Evolutionary conservation across 2,329 filamentous ascomycete species (phyloP).

Genomic region (Aquanectria penicillioides): DNA sequence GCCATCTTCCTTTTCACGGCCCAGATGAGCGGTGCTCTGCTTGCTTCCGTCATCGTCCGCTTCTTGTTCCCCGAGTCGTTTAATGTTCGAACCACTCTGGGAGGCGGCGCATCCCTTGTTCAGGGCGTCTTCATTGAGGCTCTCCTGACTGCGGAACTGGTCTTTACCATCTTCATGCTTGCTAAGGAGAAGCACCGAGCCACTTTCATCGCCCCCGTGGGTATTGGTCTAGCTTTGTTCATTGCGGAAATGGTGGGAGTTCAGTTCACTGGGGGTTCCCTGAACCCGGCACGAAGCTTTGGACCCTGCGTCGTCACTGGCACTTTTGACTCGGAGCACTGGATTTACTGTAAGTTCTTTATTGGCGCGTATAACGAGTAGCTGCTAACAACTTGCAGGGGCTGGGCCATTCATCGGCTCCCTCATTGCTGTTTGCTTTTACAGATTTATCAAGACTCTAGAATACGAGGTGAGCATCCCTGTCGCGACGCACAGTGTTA

Average conservation of each 20-base stretch:
- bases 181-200: constrained; percentile 60
- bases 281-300: constrained; percentile 59
- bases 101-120: constrained; percentile 50
- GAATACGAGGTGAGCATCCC: constrained; percentile 47
- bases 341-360: constrained; percentile 56
- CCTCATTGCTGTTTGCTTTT: constrained; percentile 50
- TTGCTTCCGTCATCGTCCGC: constrained; percentile 53
- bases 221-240: constrained; percentile 58
- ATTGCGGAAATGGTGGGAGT: constrained; percentile 57
- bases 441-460: constrained; percentile 53
- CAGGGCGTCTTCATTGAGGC: constrained; percentile 63
- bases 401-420: constrained; percentile 48
- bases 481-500: background rate
- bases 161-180: constrained; percentile 63
- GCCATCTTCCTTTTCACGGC: constrained; percentile 58
- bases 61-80: constrained; percentile 56
- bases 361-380: background rate
- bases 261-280: constrained; percentile 58
- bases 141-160: constrained; percentile 57
- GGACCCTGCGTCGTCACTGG: constrained; percentile 56
- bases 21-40: constrained; percentile 60
- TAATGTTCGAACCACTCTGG: constrained; percentile 53
- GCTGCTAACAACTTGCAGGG: constrained; percentile 35
- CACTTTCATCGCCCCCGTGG: constrained; percentile 59
- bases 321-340: constrained; percentile 55